Evolutionary conservation across 2,329 filamentous ascomycete species (phyloP), one percentile per base, ranked within the genome.

Genomic region (Tolypocladium album): DNA sequence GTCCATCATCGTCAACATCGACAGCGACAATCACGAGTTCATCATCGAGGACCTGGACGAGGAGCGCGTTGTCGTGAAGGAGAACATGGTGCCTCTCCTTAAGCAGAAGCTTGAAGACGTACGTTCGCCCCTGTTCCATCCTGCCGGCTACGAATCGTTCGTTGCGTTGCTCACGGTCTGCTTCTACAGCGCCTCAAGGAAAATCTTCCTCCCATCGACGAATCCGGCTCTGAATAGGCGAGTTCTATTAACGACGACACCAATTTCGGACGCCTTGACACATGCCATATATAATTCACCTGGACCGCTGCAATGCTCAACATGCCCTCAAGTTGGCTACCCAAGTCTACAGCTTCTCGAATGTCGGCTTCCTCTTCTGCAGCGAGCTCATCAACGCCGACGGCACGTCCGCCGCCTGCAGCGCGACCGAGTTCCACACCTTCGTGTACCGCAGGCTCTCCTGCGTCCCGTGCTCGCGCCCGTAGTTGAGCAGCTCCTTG

Each of bases 401-500:
- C 69, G 84, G 76, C 52, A 96, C 82, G 78, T 97, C 93, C 58
- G 79, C 78, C 8, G 90, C 89, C 78, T 97, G 92, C 67, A 96
- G 70, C 69, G 89, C 89, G 2, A 86, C 88, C 66, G 85, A 83
- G 70, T 97, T 97, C 93, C 92, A 97, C 1, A 94, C 81, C 13
- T 84, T 82, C 4, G 92, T 96, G 73, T 96, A 97, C 61, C 84
- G 84, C 71, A 97, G 75, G 55, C 87, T 90, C 66, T 96, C 91
- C 55, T 82, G 83, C 36, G 96, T 84, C 2, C 81, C 79, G 71
- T 92, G 85, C 72, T 96, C 92, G 67, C 90, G 82, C 40, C 87
- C 88, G 69, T 88, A 90, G 73, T 94, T 92, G 69, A 96, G 71
- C 63, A 96, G 75, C 75, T 94, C 89, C 78, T 96, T 96, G 11